phyloP scores from a whole-genome alignment of 805 yeast genomes.

The Scheffersomyces amazonensis region DNA sequence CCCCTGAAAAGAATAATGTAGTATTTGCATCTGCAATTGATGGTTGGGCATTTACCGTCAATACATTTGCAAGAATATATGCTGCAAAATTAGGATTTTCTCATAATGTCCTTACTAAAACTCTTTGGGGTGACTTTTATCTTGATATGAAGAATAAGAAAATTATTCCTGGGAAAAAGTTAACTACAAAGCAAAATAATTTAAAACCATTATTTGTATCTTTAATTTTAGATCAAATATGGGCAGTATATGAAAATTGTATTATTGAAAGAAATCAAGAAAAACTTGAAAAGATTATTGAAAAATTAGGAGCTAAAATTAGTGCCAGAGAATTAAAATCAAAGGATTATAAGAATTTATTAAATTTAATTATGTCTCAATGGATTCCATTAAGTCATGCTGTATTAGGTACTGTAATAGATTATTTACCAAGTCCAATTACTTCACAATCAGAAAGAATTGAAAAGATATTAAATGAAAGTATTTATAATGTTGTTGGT shows the following conservation, averaged over 20 bases:
- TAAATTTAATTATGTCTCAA: slow-evolving; percentile 74
- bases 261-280: slow-evolving; percentile 64
- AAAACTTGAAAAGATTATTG: slow-evolving; percentile 70
- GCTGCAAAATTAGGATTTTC: slow-evolving; percentile 83
- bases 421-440: slow-evolving; percentile 79
- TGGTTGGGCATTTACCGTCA: slow-evolving; percentile 96
- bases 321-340: slow-evolving; percentile 75
- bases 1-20: slow-evolving; percentile 86
- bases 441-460: slow-evolving; percentile 72
- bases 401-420: slow-evolving; percentile 77
- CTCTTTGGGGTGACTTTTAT: slow-evolving; percentile 94
- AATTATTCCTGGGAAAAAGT: slow-evolving; percentile 63
- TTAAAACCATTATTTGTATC: slow-evolving; percentile 84
- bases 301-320: slow-evolving; percentile 64
- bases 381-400: slow-evolving; percentile 95
- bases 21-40: slow-evolving; percentile 89
- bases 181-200: slow-evolving; percentile 48
- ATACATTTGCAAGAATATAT: slow-evolving; percentile 84
- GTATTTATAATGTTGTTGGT: slow-evolving; percentile 46
- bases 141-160: slow-evolving; percentile 88
- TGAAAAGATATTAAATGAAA: slow-evolving; percentile 53
- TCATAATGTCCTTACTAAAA: slow-evolving; percentile 71
- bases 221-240: slow-evolving; percentile 81
- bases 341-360: slow-evolving; percentile 64
- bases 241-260: slow-evolving; percentile 84